Evolutionary conservation across 1,139 yeast genomes (phyloP).

Genomic region (Pichia cactophila): DNA sequence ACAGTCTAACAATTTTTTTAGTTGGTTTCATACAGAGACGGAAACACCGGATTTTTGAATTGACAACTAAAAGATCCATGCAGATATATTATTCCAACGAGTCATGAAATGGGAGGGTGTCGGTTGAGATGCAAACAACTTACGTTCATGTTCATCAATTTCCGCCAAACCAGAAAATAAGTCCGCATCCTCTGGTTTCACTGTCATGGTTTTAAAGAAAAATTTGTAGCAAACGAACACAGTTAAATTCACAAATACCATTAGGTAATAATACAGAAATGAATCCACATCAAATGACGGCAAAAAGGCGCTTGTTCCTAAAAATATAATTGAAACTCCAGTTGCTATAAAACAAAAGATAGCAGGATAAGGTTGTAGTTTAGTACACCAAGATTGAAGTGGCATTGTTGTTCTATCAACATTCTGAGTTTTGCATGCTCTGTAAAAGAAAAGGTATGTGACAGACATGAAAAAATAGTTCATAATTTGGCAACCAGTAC

Average conservation of each 20-base stretch:
- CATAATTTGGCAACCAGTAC: slow-evolving; percentile 44
- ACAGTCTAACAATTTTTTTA: too few species aligned
- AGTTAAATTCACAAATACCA: slow-evolving; percentile 33
- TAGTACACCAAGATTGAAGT: slow-evolving; percentile 33
- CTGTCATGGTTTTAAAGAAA: slow-evolving; percentile 35
- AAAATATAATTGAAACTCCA: slow-evolving; percentile 32
- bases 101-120: neutral
- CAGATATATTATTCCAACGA: neutral
- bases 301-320: slow-evolving; percentile 36
- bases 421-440: slow-evolving; percentile 37
- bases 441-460: slow-evolving; percentile 38
- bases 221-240: slow-evolving; percentile 34
- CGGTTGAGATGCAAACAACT: slow-evolving; percentile 5
- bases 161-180: slow-evolving; percentile 26
- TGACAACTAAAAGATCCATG: neutral
- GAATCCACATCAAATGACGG: slow-evolving; percentile 37
- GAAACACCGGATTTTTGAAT: too few species aligned
- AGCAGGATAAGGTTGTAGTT: slow-evolving; percentile 37
- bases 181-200: slow-evolving; percentile 41
- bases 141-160: slow-evolving; percentile 21
- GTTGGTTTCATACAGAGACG: too few species aligned
- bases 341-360: slow-evolving; percentile 28
- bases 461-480: slow-evolving; percentile 41
- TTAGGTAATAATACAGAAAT: slow-evolving; percentile 40
- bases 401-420: slow-evolving; percentile 33